Conservation (phyloP, 345 rosid genomes). For the Salix caprea region DNA sequence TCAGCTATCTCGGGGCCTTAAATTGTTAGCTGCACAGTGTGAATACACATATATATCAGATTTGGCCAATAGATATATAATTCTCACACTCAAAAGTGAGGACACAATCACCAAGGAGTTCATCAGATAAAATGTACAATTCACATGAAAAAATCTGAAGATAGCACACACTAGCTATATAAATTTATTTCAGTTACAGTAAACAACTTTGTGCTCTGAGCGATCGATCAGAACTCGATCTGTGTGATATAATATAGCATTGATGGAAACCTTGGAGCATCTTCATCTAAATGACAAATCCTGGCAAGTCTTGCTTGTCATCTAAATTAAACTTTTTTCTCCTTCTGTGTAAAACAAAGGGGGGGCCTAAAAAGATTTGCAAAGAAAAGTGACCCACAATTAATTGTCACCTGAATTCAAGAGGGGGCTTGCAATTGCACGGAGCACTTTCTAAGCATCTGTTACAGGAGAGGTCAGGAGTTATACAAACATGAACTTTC, state of each 20-base stretch:
- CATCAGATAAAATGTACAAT: not conserved
- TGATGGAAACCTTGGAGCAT: not conserved
- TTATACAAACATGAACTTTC: not conserved
- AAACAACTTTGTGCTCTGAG: not conserved
- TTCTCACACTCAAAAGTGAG: not conserved
- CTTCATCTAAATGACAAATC: not conserved
- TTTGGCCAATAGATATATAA: not conserved
- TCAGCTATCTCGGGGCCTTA: not conserved
- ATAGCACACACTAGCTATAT: not conserved
- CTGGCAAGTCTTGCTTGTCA: not conserved
- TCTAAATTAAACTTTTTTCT: not conserved
- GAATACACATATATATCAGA: not conserved
- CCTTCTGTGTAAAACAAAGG: too few relatives aligned
- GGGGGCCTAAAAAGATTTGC: not conserved
- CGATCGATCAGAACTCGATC: too few relatives aligned
- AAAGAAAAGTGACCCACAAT: not conserved
- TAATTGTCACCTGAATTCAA: constrained; percentile 6
- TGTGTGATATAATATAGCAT: too few relatives aligned
- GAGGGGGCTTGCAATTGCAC: not conserved
- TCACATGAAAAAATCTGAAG: not conserved
- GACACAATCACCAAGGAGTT: not conserved
- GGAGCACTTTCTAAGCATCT: constrained; percentile 1
- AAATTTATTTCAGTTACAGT: too few relatives aligned
- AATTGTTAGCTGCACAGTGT: not conserved
- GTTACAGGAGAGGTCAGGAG: not conserved